Evolutionary conservation across 2,329 filamentous ascomycete genomes (phyloP).

Genomic region (Aspergillaceae sp.): DNA sequence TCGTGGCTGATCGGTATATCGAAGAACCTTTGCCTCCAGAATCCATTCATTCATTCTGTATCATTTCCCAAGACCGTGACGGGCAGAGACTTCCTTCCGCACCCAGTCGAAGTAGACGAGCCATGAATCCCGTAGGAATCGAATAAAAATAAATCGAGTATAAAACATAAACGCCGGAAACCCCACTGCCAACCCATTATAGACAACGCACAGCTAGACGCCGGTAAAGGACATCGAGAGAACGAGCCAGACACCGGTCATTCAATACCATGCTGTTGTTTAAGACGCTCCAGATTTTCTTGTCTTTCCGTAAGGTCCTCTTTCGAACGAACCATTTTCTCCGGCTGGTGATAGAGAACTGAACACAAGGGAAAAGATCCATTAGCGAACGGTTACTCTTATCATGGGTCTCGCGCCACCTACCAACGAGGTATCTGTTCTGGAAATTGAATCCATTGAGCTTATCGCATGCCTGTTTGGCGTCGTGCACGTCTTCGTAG

Average conservation of each 20-base stretch:
- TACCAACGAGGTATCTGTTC: conserved; percentile 96
- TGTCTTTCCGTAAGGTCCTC: conserved; percentile 89
- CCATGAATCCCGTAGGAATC: conserved; percentile 27
- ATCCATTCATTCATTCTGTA: conserved; percentile 13
- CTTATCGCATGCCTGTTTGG: conserved; percentile 98
- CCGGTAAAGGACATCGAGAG: conserved; percentile 25
- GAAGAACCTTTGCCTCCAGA: conserved; percentile 10
- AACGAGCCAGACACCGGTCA: conserved; percentile 45
- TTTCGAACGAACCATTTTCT: conserved; percentile 77
- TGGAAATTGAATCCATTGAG: conserved; percentile 99
- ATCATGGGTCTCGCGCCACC: conserved; percentile 29
- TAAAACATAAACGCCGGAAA: conserved; percentile 28
- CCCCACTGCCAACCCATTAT: conserved; percentile 30
- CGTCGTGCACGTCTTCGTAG: conserved; percentile 98
- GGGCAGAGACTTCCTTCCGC: conserved; percentile 16
- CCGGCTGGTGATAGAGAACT: conserved; percentile 68
- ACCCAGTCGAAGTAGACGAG: conserved; percentile 20
- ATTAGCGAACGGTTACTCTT: conserved; percentile 16
- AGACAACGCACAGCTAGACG: conserved; percentile 25
- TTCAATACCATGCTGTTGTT: conserved; percentile 96
- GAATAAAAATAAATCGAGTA: background rate
- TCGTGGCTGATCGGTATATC: conserved; percentile 11
- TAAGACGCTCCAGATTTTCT: conserved; percentile 96
- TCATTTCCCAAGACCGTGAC: conserved; percentile 10
- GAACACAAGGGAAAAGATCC: conserved; percentile 1